Evolutionary conservation across 2,329 filamentous ascomycete species (phyloP).

Genomic region (Amauroascus niger): DNA sequence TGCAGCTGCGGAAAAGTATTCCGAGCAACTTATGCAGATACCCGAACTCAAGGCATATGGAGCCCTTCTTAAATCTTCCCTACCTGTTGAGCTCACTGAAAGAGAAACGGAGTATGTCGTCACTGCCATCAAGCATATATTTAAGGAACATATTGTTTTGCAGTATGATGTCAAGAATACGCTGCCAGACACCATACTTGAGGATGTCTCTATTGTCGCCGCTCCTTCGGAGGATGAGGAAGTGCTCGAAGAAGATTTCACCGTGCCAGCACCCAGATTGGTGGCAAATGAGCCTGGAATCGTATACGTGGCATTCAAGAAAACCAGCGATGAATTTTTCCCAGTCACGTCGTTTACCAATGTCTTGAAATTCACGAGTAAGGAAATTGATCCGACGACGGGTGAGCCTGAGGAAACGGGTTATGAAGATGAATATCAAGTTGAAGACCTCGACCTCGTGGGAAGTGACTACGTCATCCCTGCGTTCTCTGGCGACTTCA

Average conservation of each 20-base stretch:
- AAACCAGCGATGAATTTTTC: constrained; percentile 63
- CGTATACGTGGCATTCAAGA: constrained; percentile 91
- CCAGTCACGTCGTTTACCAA: constrained; percentile 79
- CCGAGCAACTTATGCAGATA: constrained; percentile 75
- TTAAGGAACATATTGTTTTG: constrained; percentile 91
- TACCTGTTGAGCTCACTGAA: constrained; percentile 80
- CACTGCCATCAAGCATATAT: constrained; percentile 86
- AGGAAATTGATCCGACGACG: constrained; percentile 94
- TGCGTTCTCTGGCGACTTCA: constrained; percentile 88
- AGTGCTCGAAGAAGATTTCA: constrained; percentile 70
- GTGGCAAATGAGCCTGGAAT: constrained; percentile 78
- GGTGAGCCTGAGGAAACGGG: constrained; percentile 81
- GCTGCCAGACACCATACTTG: constrained; percentile 76
- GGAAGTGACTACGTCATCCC: constrained; percentile 93
- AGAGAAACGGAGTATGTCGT: constrained; percentile 97
- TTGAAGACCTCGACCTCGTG: constrained; percentile 81
- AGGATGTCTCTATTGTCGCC: constrained; percentile 76
- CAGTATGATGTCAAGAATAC: constrained; percentile 99
- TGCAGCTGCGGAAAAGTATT: constrained; percentile 77
- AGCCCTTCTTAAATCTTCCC: constrained; percentile 80
- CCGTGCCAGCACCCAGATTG: constrained; percentile 77
- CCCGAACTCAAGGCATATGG: constrained; percentile 88
- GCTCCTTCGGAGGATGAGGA: constrained; percentile 75
- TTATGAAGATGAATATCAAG: constrained; percentile 96
- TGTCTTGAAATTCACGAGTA: constrained; percentile 90